phyloP scores from a whole-genome alignment of 768 basidiomycete species.

The Boletus huronensis region DNA sequence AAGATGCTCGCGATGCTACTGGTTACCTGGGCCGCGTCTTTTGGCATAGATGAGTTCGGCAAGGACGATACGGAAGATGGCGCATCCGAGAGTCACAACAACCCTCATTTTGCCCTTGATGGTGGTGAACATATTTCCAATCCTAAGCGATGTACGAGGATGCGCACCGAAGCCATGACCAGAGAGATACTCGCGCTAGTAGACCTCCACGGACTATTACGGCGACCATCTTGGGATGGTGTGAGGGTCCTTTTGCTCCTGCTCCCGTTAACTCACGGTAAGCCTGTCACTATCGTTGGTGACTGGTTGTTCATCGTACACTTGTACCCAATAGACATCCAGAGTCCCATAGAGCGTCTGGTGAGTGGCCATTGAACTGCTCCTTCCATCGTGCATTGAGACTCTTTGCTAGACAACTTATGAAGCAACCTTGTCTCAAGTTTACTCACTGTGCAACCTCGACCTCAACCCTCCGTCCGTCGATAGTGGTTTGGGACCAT shows the following conservation, averaged over 20 bases:
- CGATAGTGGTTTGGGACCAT: slow-evolving; percentile 47
- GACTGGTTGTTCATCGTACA: slow-evolving; percentile 5
- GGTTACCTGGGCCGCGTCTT: slow-evolving; percentile 86
- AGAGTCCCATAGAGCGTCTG: slow-evolving; percentile 25
- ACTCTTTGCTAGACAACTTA: slow-evolving; percentile 54
- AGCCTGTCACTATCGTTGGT: slow-evolving; percentile 11
- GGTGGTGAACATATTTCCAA: slow-evolving; percentile 32
- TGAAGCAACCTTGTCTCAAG: slow-evolving; percentile 80
- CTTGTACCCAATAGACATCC: slow-evolving; percentile 19
- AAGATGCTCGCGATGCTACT: slow-evolving; percentile 75
- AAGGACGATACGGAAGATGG: slow-evolving; percentile 34
- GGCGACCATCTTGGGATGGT: slow-evolving; percentile 85
- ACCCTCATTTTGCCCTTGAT: slow-evolving; percentile 15
- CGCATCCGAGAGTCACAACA: slow-evolving; percentile 1
- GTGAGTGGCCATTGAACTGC: slow-evolving; percentile 6
- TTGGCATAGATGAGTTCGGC: slow-evolving; percentile 79
- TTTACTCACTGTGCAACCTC: slow-evolving; percentile 67
- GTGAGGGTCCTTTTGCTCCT: slow-evolving; percentile 75
- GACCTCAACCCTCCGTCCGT: slow-evolving; percentile 42
- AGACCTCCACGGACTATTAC: slow-evolving; percentile 73
- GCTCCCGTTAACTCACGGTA: slow-evolving; percentile 83
- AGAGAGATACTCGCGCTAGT: slow-evolving; percentile 75
- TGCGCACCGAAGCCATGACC: slow-evolving; percentile 64
- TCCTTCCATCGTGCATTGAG: background rate
- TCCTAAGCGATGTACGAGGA: slow-evolving; percentile 40